Conservation (phyloP, 805 yeast genomes). For the Kazachstania taianensis region DNA sequence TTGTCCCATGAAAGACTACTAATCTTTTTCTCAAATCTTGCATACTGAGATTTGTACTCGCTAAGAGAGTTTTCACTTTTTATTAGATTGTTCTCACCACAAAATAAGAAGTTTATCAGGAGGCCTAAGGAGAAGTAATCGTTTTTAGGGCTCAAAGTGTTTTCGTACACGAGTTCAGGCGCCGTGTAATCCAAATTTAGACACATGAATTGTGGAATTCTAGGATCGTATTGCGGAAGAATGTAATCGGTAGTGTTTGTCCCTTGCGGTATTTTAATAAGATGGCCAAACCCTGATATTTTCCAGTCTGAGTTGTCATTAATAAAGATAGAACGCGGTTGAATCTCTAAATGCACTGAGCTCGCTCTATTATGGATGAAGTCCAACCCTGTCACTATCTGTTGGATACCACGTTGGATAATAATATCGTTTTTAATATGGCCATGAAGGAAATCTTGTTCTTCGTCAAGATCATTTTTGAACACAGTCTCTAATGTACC, state of each 20-base stretch:
- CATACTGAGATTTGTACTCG: conserved; percentile 51
- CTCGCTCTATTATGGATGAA: conserved; percentile 74
- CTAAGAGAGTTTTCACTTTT: conserved; percentile 44
- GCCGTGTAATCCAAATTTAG: conserved; percentile 67
- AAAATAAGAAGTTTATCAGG: conserved; percentile 60
- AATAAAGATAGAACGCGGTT: conserved; percentile 67
- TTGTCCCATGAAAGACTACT: conserved; percentile 30
- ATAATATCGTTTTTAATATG: conserved; percentile 57
- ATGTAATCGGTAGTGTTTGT: conserved; percentile 46
- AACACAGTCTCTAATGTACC: conserved; percentile 41
- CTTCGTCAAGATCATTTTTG: conserved; percentile 22
- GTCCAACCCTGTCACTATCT: conserved; percentile 64
- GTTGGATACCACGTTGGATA: conserved; percentile 74
- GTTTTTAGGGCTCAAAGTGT: conserved; percentile 50
- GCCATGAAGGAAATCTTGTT: conserved; percentile 27
- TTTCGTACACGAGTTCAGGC: conserved; percentile 71
- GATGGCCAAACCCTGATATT: conserved; percentile 59
- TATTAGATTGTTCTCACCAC: conserved; percentile 36
- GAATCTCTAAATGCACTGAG: conserved; percentile 65
- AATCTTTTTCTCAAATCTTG: conserved; percentile 39
- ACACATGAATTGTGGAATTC: conserved; percentile 65
- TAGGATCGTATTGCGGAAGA: conserved; percentile 62
- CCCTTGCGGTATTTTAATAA: conserved; percentile 39
- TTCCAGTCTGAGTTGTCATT: conserved; percentile 93
- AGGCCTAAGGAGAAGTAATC: conserved; percentile 84